Evolutionary conservation across 176 grass and related monocot species (phyloP).

Genomic region (Avena atlantica): DNA sequence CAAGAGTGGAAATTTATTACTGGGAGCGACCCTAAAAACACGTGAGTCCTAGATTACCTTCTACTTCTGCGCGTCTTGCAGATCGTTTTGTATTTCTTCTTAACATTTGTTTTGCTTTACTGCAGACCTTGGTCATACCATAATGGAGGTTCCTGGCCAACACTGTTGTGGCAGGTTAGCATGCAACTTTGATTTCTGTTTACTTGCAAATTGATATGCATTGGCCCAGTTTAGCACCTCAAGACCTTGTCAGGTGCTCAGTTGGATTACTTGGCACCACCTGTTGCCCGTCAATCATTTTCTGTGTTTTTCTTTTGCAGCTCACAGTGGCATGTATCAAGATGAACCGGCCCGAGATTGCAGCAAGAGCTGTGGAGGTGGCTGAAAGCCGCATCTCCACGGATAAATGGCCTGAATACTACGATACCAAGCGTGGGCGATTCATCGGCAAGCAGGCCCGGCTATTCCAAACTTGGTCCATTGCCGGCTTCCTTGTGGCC

Average conservation of each 20-base stretch:
- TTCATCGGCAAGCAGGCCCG: conserved; percentile 80
- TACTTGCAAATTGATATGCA: conserved; percentile 10
- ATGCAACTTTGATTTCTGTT: not conserved
- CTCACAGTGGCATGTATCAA: conserved; percentile 82
- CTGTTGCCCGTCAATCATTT: not conserved
- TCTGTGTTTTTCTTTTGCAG: conserved; percentile 51
- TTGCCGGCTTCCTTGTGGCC: conserved; percentile 84
- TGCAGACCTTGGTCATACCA: conserved; percentile 93
- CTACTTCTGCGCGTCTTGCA: conserved; percentile 6
- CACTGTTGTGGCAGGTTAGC: conserved; percentile 84
- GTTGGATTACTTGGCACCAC: not conserved
- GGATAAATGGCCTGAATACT: conserved; percentile 93
- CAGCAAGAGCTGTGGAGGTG: conserved; percentile 69
- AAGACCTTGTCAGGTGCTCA: conserved; percentile 5
- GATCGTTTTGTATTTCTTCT: not conserved
- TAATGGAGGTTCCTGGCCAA: conserved; percentile 86
- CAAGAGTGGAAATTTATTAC: conserved; percentile 92
- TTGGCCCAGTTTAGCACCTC: conserved; percentile 11
- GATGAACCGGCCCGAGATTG: conserved; percentile 76
- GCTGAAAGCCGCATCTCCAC: conserved; percentile 66
- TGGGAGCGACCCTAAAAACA: conserved; percentile 88
- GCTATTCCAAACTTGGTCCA: conserved; percentile 82
- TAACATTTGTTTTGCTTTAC: conserved; percentile 32
- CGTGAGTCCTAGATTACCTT: conserved; percentile 50
- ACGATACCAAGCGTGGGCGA: conserved; percentile 71